Evolutionary conservation across 1,284 basidiomycete species (phyloP).

Genomic region (Schizophyllum commune): DNA sequence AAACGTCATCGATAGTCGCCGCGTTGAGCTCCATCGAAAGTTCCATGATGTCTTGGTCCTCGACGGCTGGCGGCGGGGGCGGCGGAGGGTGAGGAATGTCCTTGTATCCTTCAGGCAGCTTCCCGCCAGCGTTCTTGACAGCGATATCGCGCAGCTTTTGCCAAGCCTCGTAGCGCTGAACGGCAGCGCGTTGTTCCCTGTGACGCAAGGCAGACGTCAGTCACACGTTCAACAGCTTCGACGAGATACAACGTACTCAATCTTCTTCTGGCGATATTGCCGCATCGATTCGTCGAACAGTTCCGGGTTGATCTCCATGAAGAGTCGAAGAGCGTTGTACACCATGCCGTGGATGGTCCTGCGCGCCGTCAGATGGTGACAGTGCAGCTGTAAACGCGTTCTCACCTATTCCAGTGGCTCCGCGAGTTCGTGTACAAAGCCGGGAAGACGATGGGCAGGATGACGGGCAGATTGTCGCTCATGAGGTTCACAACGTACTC

Average conservation of each 20-base stretch:
- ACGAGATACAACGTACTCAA: slow-evolving; percentile 51
- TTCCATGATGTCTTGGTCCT: slow-evolving; percentile 80
- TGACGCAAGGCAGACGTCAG: background rate
- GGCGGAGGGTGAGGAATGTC: slow-evolving; percentile 63
- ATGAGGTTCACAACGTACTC: slow-evolving; percentile 99
- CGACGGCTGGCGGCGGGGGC: slow-evolving; percentile 67
- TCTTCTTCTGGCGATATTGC: slow-evolving; percentile 86
- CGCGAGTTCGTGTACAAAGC: slow-evolving; percentile 95
- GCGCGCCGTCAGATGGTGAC: slow-evolving; percentile 9
- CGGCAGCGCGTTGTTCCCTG: slow-evolving; percentile 80
- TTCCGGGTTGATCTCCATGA: slow-evolving; percentile 99
- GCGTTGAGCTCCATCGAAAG: slow-evolving; percentile 83
- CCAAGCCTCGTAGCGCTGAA: slow-evolving; percentile 80
- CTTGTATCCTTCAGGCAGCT: slow-evolving; percentile 57
- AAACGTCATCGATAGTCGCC: slow-evolving; percentile 75
- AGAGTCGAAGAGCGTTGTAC: slow-evolving; percentile 95
- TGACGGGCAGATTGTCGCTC: slow-evolving; percentile 87
- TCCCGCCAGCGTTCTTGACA: slow-evolving; percentile 59
- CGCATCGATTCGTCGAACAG: slow-evolving; percentile 93
- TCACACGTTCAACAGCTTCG: background rate
- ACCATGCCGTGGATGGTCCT: slow-evolving; percentile 99
- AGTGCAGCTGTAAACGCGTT: slow-evolving; percentile 10
- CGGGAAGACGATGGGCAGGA: slow-evolving; percentile 98
- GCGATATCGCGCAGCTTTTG: slow-evolving; percentile 72
- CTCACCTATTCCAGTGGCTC: slow-evolving; percentile 96